Conservation (phyloP, 2,329 filamentous ascomycete species). For the Ceratocystiopsis minuta region DNA sequence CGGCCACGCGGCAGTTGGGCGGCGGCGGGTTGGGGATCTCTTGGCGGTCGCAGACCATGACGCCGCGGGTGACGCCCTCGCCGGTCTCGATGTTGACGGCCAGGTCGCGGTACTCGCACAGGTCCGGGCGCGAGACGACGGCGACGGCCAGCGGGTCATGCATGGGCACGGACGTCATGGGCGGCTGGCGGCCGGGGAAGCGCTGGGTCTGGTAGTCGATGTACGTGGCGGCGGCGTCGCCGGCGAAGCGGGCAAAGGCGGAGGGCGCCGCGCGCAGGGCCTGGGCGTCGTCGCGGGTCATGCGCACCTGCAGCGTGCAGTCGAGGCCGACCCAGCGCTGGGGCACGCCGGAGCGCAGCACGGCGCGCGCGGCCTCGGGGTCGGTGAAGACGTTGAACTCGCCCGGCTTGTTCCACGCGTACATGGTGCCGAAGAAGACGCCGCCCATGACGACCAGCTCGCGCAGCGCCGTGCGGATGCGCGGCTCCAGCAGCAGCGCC, state of each 20-base stretch:
- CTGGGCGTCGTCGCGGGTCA: not conserved
- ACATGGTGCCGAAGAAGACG: conserved; percentile 2
- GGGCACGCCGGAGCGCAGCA: not conserved
- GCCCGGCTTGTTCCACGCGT: conserved; percentile 2
- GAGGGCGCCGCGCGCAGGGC: not conserved
- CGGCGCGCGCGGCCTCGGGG: conserved; percentile 1
- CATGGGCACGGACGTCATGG: not conserved
- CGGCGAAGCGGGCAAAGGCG: not conserved
- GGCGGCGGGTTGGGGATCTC: not conserved
- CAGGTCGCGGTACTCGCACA: not conserved
- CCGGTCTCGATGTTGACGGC: conserved; percentile 1
- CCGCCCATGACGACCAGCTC: conserved; percentile 2
- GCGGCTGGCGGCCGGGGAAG: not conserved
- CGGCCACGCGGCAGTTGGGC: conserved; percentile 1
- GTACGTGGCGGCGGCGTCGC: conserved; percentile 1
- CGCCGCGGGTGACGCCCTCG: not conserved
- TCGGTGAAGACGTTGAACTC: conserved; percentile 2
- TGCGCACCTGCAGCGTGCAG: conserved; percentile 1
- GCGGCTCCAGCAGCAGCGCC: not conserved
- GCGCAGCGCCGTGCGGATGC: not conserved
- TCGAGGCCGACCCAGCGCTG: conserved; percentile 1
- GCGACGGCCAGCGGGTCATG: conserved; percentile 2
- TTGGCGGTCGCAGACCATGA: conserved; percentile 1
- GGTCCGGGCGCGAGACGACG: not conserved
- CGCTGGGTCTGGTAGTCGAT: conserved; percentile 1